These are phyloP conservation scores for Blastobotrys petasosporus DNA, from an alignment of 1,139 yeast species.

Conservation along the genomic window DNA sequence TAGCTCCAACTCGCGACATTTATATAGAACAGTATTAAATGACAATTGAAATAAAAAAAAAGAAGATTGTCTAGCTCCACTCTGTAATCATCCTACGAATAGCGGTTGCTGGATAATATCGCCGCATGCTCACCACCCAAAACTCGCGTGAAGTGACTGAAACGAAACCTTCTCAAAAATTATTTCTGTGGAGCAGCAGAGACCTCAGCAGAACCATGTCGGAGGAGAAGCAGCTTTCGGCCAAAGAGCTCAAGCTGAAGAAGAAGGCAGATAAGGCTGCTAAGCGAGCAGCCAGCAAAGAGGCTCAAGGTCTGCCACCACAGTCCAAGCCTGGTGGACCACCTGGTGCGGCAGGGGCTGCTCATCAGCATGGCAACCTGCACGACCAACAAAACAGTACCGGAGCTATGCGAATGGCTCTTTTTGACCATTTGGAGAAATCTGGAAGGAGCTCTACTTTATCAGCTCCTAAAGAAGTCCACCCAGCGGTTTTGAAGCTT, in stretches of 20 bases:
- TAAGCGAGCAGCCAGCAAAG: conserved; percentile 62
- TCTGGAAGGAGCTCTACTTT: conserved; percentile 27
- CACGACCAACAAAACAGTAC: conserved; percentile 1
- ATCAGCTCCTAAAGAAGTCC: conserved; percentile 54
- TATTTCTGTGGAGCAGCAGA: neutral
- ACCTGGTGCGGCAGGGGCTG: neutral
- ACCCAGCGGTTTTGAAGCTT: conserved; percentile 75
- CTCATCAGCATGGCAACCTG: neutral
- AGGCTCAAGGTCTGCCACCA: conserved; percentile 21
- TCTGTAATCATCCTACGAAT: no score
- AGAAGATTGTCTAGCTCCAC: no score
- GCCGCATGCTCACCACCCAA: no score
- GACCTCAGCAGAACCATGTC: neutral
- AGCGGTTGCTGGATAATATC: no score
- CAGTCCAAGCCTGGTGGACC: conserved; percentile 1
- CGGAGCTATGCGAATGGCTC: conserved; percentile 31
- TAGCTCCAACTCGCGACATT: no score
- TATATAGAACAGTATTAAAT: no score
- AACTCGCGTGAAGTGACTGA: no score
- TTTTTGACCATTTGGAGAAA: conserved; percentile 85
- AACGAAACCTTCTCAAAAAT: no score
- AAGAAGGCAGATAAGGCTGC: conserved; percentile 89
- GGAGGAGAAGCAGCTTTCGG: conserved; percentile 39
- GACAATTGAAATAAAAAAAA: no score
- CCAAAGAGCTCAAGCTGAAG: conserved; percentile 80